Percentiles rank a stretch among this genome's conserved stretches.
Evolutionary conservation across 768 basidiomycete genomes (phyloP).

Genomic region (Chalciporus piperatus): DNA sequence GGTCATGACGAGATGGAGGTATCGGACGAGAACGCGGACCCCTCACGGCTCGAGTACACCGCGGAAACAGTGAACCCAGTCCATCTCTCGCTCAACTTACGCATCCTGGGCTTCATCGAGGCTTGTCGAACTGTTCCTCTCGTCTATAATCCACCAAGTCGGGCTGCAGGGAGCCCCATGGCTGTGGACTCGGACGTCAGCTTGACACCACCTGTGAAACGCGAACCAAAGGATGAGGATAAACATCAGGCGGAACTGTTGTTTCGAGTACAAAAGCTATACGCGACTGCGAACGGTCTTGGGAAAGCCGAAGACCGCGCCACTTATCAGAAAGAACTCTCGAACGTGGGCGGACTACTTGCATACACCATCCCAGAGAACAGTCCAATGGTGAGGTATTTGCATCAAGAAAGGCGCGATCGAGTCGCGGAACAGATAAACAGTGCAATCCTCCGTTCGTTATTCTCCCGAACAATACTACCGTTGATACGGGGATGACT

Average conservation of each 20-base stretch:
- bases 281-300: constrained; percentile 58
- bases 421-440: constrained; percentile 87
- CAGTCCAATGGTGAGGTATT: constrained; percentile 72
- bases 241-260: constrained; percentile 47
- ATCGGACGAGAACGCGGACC: constrained; percentile 25
- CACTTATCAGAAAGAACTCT: constrained; percentile 66
- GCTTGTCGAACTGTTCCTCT: constrained; percentile 73
- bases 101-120: constrained; percentile 86
- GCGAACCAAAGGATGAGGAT: constrained; percentile 34
- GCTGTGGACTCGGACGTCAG: constrained; percentile 9
- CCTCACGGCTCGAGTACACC: constrained; percentile 44
- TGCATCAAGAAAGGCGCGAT: constrained; percentile 74
- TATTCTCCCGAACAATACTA: not conserved
- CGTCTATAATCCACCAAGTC: constrained; percentile 33
- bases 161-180: constrained; percentile 5
- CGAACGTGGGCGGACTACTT: constrained; percentile 71
- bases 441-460: constrained; percentile 78
- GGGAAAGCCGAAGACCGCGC: constrained; percentile 52
- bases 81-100: constrained; percentile 80
- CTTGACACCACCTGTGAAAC: constrained; percentile 9
- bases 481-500: constrained; percentile 1
- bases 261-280: constrained; percentile 62
- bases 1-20: constrained; percentile 12
- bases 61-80: constrained; percentile 66
- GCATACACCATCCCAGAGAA: constrained; percentile 81